These are phyloP conservation scores for Macroventuria anomochaeta DNA, from an alignment of 2,329 filamentous ascomycete genomes.

Conservation along the genomic window DNA sequence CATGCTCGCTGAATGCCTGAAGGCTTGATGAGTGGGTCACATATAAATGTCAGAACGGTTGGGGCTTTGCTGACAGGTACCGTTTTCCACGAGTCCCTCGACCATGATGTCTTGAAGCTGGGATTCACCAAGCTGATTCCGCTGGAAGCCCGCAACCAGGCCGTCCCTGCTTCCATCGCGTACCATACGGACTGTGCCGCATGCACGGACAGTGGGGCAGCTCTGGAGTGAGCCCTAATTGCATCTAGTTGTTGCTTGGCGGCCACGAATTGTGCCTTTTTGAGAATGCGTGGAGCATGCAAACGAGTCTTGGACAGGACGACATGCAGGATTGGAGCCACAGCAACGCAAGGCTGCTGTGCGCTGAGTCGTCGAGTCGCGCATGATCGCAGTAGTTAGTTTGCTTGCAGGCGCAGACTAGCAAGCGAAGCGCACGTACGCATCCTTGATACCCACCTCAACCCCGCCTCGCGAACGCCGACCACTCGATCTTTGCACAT, in stretches of 20 bases:
- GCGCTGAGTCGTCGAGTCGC: slow-evolving; percentile 6
- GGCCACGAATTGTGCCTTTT: neutral
- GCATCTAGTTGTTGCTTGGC: neutral
- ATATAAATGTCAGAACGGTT: neutral
- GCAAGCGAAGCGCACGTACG: slow-evolving; percentile 7
- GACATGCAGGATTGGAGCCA: slow-evolving; percentile 10
- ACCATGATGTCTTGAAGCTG: neutral
- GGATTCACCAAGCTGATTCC: neutral
- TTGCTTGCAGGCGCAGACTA: slow-evolving; percentile 8
- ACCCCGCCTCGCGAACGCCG: slow-evolving; percentile 6
- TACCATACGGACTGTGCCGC: neutral
- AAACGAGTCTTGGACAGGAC: slow-evolving; percentile 14
- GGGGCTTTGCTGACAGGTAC: slow-evolving; percentile 8
- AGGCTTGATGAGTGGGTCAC: neutral
- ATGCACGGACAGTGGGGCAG: neutral
- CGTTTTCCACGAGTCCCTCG: neutral
- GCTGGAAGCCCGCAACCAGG: neutral
- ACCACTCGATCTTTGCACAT: slow-evolving; percentile 4
- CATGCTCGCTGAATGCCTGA: neutral
- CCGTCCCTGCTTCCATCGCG: neutral
- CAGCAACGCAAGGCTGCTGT: neutral
- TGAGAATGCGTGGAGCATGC: slow-evolving; percentile 11
- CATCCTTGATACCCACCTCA: slow-evolving; percentile 6
- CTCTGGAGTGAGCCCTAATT: neutral
- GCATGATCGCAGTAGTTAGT: neutral